phyloP scores from a whole-genome alignment of 129 eudicot species.

The Deinandra increscens region DNA sequence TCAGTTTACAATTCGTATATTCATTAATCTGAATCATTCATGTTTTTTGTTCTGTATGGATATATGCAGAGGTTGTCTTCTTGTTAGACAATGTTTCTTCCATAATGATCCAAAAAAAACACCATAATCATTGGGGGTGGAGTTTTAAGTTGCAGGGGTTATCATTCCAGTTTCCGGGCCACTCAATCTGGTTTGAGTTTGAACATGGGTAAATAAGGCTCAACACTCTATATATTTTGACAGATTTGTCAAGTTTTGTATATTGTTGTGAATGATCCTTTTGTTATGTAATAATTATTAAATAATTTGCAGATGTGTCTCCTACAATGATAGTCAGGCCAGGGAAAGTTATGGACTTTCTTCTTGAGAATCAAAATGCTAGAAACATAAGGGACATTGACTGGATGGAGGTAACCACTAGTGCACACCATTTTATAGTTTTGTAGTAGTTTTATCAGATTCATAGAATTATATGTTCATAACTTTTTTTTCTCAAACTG shows the following conservation, averaged over 20 bases:
- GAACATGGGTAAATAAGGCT: constrained; percentile 56
- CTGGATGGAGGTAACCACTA: constrained; percentile 58
- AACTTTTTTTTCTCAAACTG: neutral
- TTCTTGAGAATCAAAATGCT: no score
- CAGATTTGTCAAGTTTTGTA: neutral
- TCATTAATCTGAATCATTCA: no score
- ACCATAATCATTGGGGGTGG: constrained; percentile 70
- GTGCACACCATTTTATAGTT: no score
- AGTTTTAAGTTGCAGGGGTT: constrained; percentile 71
- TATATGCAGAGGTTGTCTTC: constrained; percentile 75
- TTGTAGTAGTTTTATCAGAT: no score
- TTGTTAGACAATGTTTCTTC: constrained; percentile 78
- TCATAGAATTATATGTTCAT: neutral
- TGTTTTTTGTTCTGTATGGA: no score
- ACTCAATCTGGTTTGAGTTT: constrained; percentile 81
- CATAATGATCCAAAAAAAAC: constrained; percentile 67
- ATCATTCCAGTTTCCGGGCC: constrained; percentile 81
- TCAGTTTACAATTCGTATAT: no score
- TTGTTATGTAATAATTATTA: neutral
- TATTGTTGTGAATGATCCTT: neutral
- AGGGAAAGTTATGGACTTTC: no score
- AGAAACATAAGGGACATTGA: constrained; percentile 47
- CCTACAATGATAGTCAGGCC: constrained; percentile 73
- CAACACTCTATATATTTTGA: neutral
- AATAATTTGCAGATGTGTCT: constrained; percentile 46